Base-by-base conservation (phyloP, 75 land plant genomes). In the Pseudotsuga menziesii region DNA sequence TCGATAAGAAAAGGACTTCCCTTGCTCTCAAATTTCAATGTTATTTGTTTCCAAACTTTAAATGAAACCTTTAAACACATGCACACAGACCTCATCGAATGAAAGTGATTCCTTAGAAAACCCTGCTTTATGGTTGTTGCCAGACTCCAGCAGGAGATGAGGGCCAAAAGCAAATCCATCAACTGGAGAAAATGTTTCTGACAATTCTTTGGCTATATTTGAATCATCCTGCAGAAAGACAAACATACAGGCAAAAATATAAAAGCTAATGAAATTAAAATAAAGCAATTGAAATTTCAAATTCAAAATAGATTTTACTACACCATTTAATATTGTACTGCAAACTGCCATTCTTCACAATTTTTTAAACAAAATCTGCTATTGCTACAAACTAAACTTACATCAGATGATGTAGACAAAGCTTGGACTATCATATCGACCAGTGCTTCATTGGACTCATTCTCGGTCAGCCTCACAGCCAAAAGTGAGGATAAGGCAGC, bases 51-150 rank as follows among this genome's bases (percentile, higher is more conserved):
- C 54, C 12, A 48, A 48, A 48, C 11, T 60, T 60, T 60, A 60
- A 5, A 60, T 20, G 61, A 2, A 60, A 20, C 61, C n/a, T 60
- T 20, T 60, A 22, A 8, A 61, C 26, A 76, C 22, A 20, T 14
- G 16, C 15, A 20, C 11, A 58, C 81, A 11, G 82, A 92, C 99
- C 94, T 85, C 95, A 80, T 96, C 93, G 78, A 90, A 89, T 16
- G 97, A 92, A 58, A 86, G 75, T 63, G 94, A 90, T 62, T 86
- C 88, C 77, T 84, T 85, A 36, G 86, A 89, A 73, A 63, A 72
- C n/a, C 70, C 75, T 23, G 84, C 29, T 64, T 74, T 62, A 55
- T 82, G 85, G 52, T 75, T 75, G 35, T 77, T 78, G 29, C 77
- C 78, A 59, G 84, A 77, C 16, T 86, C 89, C 57, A 85, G 76